Evolutionary conservation across 1,139 yeast genomes (phyloP).

Genomic region (Kurtzmaniella natalensis): DNA sequence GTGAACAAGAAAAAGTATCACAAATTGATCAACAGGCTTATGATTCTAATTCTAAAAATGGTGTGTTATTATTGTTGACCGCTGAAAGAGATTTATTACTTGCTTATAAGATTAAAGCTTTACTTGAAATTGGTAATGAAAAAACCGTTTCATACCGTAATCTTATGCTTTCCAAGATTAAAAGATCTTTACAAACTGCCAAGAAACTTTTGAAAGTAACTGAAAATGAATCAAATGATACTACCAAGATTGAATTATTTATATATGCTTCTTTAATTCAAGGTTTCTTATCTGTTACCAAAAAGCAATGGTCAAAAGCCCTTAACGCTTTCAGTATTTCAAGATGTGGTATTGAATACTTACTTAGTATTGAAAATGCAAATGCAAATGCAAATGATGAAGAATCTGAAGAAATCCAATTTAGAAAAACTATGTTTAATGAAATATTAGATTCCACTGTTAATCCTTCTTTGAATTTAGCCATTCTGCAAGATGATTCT

Average conservation of each 20-base stretch:
- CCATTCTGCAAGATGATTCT: constrained; percentile 41
- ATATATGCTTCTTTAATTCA: constrained; percentile 56
- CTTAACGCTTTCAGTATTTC: constrained; percentile 54
- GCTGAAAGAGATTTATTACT: constrained; percentile 69
- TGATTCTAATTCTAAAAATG: constrained; percentile 40
- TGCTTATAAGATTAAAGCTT: constrained; percentile 59
- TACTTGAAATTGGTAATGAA: constrained; percentile 50
- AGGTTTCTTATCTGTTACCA: constrained; percentile 56
- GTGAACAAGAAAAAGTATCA: constrained; percentile 38
- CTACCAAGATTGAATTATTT: constrained; percentile 50
- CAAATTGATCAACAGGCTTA: constrained; percentile 45
- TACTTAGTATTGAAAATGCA: constrained; percentile 18
- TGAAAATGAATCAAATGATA: constrained; percentile 23
- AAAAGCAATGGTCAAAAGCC: constrained; percentile 55
- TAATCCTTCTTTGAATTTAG: constrained; percentile 64
- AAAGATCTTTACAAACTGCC: constrained; percentile 51
- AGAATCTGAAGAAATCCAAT: constrained; percentile 16
- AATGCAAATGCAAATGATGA: constrained; percentile 9
- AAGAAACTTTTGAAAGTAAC: constrained; percentile 41
- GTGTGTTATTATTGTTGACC: constrained; percentile 44
- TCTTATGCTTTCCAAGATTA: constrained; percentile 62
- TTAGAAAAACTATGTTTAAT: constrained; percentile 41
- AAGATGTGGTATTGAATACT: constrained; percentile 54
- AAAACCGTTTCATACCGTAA: constrained; percentile 42
- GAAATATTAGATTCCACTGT: constrained; percentile 59